Evolutionary conservation across 225 moss, liverwort and hornwort genomes (phyloP), one percentile per base, ranked within the genome.

Genomic region (Neckera pumila): DNA sequence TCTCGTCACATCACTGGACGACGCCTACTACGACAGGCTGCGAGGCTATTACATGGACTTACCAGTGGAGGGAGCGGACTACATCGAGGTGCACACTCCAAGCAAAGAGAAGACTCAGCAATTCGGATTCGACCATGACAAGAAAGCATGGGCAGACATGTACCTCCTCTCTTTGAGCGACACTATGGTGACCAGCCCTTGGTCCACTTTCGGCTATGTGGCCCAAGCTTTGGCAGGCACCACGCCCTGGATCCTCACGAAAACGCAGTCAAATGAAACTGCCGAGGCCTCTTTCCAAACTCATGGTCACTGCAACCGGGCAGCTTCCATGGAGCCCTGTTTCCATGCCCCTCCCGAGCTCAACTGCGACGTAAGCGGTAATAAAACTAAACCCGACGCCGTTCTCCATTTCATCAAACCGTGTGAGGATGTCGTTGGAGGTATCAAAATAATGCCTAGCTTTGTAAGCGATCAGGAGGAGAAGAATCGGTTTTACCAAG

Each of bases 121-220:
- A 69, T 94, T 91, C 20, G 95, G 92, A 40, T 90, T 90, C 70
- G 90, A 85, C 40, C 98, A 98, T 49, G 95, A 98, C 82, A 88
- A 93, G 87, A 94, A 90, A 89, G 98, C 96, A 11, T 98, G 96
- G 96, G 94, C 92, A 9, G 98, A 98, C 43, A 96, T 98, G 61
- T 94, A 94, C 71, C 92, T 98, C 25, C 94, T 98, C 25, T 96
- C 98, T 61, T 86, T 95, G 45, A 96, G 98, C 85, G 94, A 96
- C 47, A 87, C 83, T 49, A 82, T 98, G 47, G 94, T 98, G 36
- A 96, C 96, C 38, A 98, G 98, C 80, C 93, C 96, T 18, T 93
- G 92, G 92, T 98, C 98, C 73, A 98, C 98, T 16, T 98, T 98
- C 63, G 98, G 98, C 11, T 98, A 98, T 49, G 69, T 93, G 23